Base-by-base conservation (phyloP, 257 asterid genomes). In the Ilex asprella region DNA sequence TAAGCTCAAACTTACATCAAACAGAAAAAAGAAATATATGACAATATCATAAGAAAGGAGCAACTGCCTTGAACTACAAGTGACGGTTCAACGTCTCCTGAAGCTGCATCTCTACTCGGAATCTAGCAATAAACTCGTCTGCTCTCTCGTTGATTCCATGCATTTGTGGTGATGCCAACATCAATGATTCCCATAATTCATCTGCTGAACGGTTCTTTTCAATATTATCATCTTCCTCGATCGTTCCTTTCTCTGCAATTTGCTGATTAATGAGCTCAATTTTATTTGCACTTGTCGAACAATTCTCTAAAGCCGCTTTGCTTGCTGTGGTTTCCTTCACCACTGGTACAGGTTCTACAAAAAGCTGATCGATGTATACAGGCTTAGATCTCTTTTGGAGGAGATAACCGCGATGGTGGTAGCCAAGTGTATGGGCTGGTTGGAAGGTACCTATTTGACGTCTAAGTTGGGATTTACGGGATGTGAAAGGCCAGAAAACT, bases 161-260 rank as follows among this genome's bases (percentile, higher is more conserved):
- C 90, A 81, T 66, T 29, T 86, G 91, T 2, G 95, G 86, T 6
- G 94, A 84, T 35, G 78, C 84, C 58, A 87, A n/a, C 35, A 57
- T 76, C 83, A 86, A 58, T 0, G 94, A 80, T 65, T 90, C 97
- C 97, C 97, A 90, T 82, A 80, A 61, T n/a, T 85, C 87, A 75
- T 90, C 96, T n/a, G 93, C 94, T 13, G 53, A 65, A 55, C 52
- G 30, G 59, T 14, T n/a, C 39, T 15, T 46, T 11, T 58, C 31
- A 27, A 52, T n/a, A 35, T 30, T 56, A 7, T 14, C 67, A 12
- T 60, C 13, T 10, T 9, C 29, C 12, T 35, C 16, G 49, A 27
- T 55, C 59, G 44, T 47, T 1, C 39, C 44, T 0, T 64, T 12
- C 12, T 9, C 61, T 4, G 58, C 4, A 11, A 30, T 55, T 43